Percentiles rank a stretch among this genome's conserved stretches.
phyloP scores from a whole-genome alignment of 345 rosid species.

The Sisymbrium altissimum region DNA sequence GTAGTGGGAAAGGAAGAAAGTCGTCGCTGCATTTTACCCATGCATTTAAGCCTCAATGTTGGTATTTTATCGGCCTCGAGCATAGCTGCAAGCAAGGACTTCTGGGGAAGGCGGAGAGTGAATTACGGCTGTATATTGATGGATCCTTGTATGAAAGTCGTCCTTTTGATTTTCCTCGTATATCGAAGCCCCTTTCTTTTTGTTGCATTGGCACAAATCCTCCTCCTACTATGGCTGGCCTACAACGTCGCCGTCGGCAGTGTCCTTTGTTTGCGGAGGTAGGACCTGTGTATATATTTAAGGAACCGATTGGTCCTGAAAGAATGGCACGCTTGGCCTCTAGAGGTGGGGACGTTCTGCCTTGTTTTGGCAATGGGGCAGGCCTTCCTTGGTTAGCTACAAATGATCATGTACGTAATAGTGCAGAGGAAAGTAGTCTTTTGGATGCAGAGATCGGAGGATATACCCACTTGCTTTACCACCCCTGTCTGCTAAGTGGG shows the following conservation, averaged over 20 bases:
- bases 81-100: slow-evolving; percentile 83
- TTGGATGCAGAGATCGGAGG: slow-evolving; percentile 93
- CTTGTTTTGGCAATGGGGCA: slow-evolving; percentile 88
- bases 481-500: slow-evolving; percentile 83
- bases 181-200: slow-evolving; percentile 92
- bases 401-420: slow-evolving; percentile 52
- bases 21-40: slow-evolving; percentile 96
- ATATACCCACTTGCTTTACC: slow-evolving; percentile 81
- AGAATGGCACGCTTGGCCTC: slow-evolving; percentile 87
- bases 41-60: slow-evolving; percentile 98
- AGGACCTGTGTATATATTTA: slow-evolving; percentile 95
- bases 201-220: slow-evolving; percentile 99
- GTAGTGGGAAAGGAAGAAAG: slow-evolving; percentile 90
- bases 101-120: slow-evolving; percentile 94
- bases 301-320: slow-evolving; percentile 94
- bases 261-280: slow-evolving; percentile 99
- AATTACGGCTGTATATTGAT: slow-evolving; percentile 83
- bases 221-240: slow-evolving; percentile 97
- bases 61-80: slow-evolving; percentile 97
- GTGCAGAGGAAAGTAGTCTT: slow-evolving; percentile 76
- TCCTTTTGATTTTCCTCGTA: slow-evolving; percentile 91
- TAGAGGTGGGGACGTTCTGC: slow-evolving; percentile 93
- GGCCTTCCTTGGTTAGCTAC: slow-evolving; percentile 97
- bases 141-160: slow-evolving; percentile 93
- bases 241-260: slow-evolving; percentile 98